Base-by-base conservation (phyloP, 176 grass and related monocot genomes). In the Carex scoparia region DNA sequence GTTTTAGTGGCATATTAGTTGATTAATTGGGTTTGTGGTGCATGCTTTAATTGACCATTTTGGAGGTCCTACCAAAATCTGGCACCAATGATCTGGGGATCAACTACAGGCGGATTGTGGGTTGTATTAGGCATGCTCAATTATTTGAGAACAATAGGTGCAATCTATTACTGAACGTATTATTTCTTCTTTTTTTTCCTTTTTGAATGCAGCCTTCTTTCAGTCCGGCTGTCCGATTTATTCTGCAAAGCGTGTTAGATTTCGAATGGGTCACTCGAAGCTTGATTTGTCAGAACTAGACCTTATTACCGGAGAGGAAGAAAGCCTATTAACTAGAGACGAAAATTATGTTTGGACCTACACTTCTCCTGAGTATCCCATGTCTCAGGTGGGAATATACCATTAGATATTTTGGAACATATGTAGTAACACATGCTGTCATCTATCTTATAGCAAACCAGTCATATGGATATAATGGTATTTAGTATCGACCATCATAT, bases 281-380 rank as follows among this genome's bases (percentile, higher is more conserved):
- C 38, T 83, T 4, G 1, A 83, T 14, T 74, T 88, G 65, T 30
- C 87, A 71, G 79, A 37, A 65, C 38, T n/a, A 11, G 48, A 33
- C 1, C 83, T 68, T 81, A 54, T 73, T 46, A 86, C 76, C 73
- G 85, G 69, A 30, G 74, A 93, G 81, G 96, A 90, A 55, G 87
- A 88, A 79, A 71, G 60, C 33, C 53, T 9, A 10, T 75, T 74
- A 55, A 72, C 87, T 23, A 85, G 62, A 65, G 84, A 92, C 35
- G 81, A 94, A 9, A 94, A 94, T 65, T 96, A 94, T 53, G 28
- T 84, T 11, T 99, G 97, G 97, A 92, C 81, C 11, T 95, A 99
- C 71, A 92, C 88, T 58, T 99, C 97, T 11, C 93, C 93, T 1
- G 90, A 94, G 57, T 94, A 89, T 85, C 85, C 88, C 33, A 92